Conservation (phyloP, 345 rosid species). For the Anacardium occidentale region DNA sequence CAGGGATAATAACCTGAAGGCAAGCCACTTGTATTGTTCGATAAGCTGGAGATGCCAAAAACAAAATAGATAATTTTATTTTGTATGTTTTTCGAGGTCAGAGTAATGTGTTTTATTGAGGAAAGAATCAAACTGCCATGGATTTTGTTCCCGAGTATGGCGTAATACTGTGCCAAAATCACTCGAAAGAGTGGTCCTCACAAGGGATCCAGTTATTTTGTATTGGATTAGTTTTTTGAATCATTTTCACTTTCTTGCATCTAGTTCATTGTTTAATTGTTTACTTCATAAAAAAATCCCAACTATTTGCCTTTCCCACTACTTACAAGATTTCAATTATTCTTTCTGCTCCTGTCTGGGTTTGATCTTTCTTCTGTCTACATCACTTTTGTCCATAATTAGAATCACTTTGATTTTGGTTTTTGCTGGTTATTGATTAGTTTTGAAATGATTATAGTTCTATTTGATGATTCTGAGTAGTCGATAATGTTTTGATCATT, state of each 20-base stretch:
- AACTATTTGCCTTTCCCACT: background rate
- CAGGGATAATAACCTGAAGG: constrained; percentile 21
- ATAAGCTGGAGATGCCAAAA: constrained; percentile 32
- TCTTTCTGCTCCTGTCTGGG: background rate
- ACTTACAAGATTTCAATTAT: too few relatives aligned
- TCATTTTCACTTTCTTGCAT: constrained; percentile 21
- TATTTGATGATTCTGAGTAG: too few relatives aligned
- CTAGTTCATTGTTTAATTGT: constrained; percentile 30
- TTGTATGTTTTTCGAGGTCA: constrained; percentile 36
- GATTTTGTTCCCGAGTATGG: constrained; percentile 40
- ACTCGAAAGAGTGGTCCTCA: constrained; percentile 27
- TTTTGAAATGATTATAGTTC: too few relatives aligned
- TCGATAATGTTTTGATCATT: too few relatives aligned
- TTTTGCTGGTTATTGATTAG: too few relatives aligned
- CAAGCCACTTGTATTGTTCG: constrained; percentile 37
- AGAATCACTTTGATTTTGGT: too few relatives aligned
- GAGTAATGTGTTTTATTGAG: constrained; percentile 33
- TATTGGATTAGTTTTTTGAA: constrained; percentile 35
- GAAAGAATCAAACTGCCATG: constrained; percentile 29
- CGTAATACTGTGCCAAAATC: constrained; percentile 27
- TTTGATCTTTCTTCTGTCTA: background rate
- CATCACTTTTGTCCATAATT: too few relatives aligned
- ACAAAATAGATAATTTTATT: constrained; percentile 26
- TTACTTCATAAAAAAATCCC: too few relatives aligned
- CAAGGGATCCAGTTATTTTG: constrained; percentile 31